Percentiles rank a stretch among this genome's conserved stretches.
These are phyloP conservation scores for Sutorius eximius DNA, from an alignment of 1,284 basidiomycete genomes.

Conservation along the genomic window DNA sequence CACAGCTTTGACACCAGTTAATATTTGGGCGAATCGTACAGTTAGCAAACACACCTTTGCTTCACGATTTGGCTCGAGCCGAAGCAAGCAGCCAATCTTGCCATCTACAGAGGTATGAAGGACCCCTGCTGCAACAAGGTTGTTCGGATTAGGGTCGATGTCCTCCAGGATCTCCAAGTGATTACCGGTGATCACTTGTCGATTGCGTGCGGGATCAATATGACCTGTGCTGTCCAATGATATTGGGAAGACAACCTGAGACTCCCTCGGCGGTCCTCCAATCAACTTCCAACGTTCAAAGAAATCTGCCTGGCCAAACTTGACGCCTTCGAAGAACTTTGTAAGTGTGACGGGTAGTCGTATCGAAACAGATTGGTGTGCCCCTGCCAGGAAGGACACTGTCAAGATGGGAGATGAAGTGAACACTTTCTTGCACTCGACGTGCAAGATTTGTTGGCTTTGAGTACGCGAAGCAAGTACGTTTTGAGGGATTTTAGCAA, in stretches of 20 bases:
- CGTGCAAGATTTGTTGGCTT: conserved; percentile 88
- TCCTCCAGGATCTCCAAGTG: conserved; percentile 76
- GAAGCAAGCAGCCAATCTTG: conserved; percentile 92
- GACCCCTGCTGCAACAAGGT: conserved; percentile 91
- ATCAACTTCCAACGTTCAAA: conserved; percentile 99
- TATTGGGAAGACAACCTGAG: conserved; percentile 87
- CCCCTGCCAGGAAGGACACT: conserved; percentile 90
- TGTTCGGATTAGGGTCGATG: conserved; percentile 84
- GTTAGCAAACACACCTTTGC: conserved; percentile 68
- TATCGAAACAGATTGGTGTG: conserved; percentile 84
- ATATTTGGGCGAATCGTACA: not conserved
- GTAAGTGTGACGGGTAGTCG: conserved; percentile 85
- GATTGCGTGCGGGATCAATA: conserved; percentile 73
- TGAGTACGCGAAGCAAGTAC: conserved; percentile 83
- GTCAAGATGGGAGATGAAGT: conserved; percentile 77
- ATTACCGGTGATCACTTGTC: conserved; percentile 76
- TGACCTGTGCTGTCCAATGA: conserved; percentile 64
- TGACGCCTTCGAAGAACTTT: conserved; percentile 94
- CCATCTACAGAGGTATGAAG: conserved; percentile 85
- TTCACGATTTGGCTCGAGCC: conserved; percentile 92
- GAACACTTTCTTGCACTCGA: conserved; percentile 93
- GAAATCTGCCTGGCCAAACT: conserved; percentile 81
- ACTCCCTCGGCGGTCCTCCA: conserved; percentile 90
- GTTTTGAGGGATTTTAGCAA: conserved; percentile 87
- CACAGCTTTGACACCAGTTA: conserved; percentile 62